A percentile compares a stretch with the other conserved stretches of the same genome.
These are phyloP conservation scores for Oldenlandia corymbosa DNA, from an alignment of 257 asterid genomes.

Conservation along the genomic window DNA sequence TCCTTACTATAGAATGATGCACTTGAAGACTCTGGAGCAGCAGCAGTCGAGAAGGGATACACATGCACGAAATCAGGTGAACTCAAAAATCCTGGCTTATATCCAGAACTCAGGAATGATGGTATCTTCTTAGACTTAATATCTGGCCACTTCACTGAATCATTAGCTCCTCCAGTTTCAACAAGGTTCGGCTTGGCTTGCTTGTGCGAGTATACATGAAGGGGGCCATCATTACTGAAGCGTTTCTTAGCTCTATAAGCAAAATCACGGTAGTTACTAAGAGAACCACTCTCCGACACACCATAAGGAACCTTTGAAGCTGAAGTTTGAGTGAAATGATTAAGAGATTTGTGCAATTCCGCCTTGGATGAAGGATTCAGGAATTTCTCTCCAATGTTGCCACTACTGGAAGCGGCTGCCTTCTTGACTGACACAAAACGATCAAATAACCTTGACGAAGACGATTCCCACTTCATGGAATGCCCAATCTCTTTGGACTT, in stretches of 20 bases:
- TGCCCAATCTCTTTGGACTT: slow-evolving; percentile 13
- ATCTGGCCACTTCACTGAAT: slow-evolving; percentile 23
- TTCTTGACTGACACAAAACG: slow-evolving; percentile 24
- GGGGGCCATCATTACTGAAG: slow-evolving; percentile 3
- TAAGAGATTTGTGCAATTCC: slow-evolving; percentile 6
- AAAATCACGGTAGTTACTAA: neutral
- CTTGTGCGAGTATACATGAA: neutral
- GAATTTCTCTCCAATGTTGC: slow-evolving; percentile 14
- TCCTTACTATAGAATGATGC: slow-evolving; percentile 17
- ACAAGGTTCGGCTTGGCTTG: neutral
- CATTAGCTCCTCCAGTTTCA: slow-evolving; percentile 9
- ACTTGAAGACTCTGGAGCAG: slow-evolving; percentile 22
- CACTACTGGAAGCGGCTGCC: slow-evolving; percentile 22
- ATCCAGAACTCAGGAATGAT: neutral
- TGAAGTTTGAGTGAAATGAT: neutral
- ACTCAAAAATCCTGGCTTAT: slow-evolving; percentile 26
- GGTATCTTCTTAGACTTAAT: slow-evolving; percentile 18
- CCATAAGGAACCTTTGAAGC: slow-evolving; percentile 18
- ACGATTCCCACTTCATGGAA: slow-evolving; percentile 22
- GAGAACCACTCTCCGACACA: slow-evolving; percentile 9
- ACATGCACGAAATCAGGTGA: neutral
- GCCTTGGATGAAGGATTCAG: slow-evolving; percentile 11
- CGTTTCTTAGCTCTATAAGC: neutral
- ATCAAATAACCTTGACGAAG: slow-evolving; percentile 18
- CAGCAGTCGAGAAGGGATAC: neutral